Evolutionary conservation across 75 land plant genomes (phyloP), one percentile per base, ranked within the genome.

Genomic region (Larix kaempferi): DNA sequence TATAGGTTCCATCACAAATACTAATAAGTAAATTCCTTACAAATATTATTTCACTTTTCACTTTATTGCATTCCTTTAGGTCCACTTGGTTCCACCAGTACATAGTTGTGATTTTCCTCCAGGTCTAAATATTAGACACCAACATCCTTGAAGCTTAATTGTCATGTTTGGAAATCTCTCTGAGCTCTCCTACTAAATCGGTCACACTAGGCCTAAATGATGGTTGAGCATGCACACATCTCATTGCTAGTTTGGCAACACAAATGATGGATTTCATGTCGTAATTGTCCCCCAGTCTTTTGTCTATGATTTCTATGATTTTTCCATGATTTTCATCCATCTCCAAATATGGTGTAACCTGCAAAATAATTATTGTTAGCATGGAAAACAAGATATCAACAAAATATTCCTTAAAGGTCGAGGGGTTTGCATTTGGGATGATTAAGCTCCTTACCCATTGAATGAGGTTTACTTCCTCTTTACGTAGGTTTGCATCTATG

Each of bases 111-210:
- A n/a, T n/a, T n/a, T n/a, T n/a, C n/a, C n/a, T n/a, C n/a, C n/a
- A n/a, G n/a, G n/a, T n/a, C n/a, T n/a, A n/a, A n/a, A n/a, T n/a
- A n/a, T n/a, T n/a, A n/a, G n/a, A n/a, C n/a, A 3, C 37, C 12
- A 16, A 22, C 10, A n/a, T 25, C 6, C 21, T 56, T 16, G 25
- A 72, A 13, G 1, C 29, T 33, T 73, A 10, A 0, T 78, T 59
- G 26, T 79, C 62, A 14, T 37, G 26, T 72, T 33, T 74, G 5
- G 74, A 5, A 10, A 57, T 79, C 23, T 74, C 78, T 54, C 78
- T 79, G 41, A 79, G 85, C 56, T 86, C 81, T 16, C 12, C 44
- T 8, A 82, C 79, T 12, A 86, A 82, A 33, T 79, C 80, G 11
- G 3, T 60, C 78, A 86, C 79, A 14, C 65, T 76, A 0, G 82